phyloP scores from a whole-genome alignment of 2,329 filamentous ascomycete species.

The Hypoxylon sp. region DNA sequence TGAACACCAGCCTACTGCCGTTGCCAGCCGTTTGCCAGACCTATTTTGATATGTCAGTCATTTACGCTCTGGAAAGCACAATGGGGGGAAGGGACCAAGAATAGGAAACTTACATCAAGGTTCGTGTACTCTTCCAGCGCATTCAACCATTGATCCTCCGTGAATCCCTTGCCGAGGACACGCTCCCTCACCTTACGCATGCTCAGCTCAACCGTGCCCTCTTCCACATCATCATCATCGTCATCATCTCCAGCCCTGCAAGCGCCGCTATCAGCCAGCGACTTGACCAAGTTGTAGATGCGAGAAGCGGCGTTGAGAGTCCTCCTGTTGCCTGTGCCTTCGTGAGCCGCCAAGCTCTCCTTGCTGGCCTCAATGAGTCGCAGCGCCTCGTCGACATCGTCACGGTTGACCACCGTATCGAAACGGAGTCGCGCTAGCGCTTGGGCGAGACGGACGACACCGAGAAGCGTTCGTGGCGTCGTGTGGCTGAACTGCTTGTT shows the following conservation, averaged over 20 bases:
- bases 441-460: constrained; percentile 92
- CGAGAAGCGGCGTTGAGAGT: constrained; percentile 86
- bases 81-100: background rate
- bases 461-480: constrained; percentile 92
- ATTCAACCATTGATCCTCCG: constrained; percentile 88
- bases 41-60: constrained; percentile 64
- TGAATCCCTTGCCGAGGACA: constrained; percentile 96
- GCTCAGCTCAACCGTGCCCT: constrained; percentile 77
- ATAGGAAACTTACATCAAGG: constrained; percentile 81
- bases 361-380: constrained; percentile 94
- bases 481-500: constrained; percentile 96
- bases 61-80: background rate
- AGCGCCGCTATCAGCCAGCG: constrained; percentile 87
- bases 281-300: constrained; percentile 95
- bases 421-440: constrained; percentile 94
- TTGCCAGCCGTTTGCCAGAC: constrained; percentile 84
- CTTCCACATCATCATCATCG: constrained; percentile 69
- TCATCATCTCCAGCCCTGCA: constrained; percentile 78
- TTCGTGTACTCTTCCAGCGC: constrained; percentile 91
- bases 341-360: constrained; percentile 85
- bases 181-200: constrained; percentile 90
- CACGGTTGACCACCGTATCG: constrained; percentile 84
- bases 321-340: constrained; percentile 67
- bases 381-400: constrained; percentile 96
- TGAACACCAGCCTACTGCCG: constrained; percentile 79